These are phyloP conservation scores for Tolypocladium cylindrosporum DNA, from an alignment of 2,329 filamentous ascomycete species.

Conservation along the genomic window DNA sequence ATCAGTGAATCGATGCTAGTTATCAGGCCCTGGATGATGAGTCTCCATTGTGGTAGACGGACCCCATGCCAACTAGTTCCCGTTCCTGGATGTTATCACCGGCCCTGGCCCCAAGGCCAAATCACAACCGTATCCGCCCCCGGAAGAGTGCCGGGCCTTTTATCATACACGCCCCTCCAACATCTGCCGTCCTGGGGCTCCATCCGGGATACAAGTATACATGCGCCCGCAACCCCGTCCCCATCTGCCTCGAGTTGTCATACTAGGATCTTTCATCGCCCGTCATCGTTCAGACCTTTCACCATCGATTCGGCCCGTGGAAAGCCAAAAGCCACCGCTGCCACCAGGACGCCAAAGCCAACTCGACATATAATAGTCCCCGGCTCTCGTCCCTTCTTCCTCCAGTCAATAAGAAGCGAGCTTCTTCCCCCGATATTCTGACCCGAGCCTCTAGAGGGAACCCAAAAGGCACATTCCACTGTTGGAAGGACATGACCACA, in stretches of 20 bases:
- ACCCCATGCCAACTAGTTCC: constrained; percentile 19
- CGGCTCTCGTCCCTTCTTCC: background rate
- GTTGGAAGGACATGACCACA: constrained; percentile 36
- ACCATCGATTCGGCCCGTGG: constrained; percentile 2
- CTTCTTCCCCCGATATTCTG: background rate
- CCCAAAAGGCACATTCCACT: constrained; percentile 3
- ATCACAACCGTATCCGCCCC: constrained; percentile 26
- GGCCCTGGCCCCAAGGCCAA: constrained; percentile 17
- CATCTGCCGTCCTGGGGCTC: constrained; percentile 33
- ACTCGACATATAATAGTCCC: background rate
- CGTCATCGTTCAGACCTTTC: background rate
- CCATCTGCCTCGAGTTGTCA: constrained; percentile 4
- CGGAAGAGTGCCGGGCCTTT: constrained; percentile 38
- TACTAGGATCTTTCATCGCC: constrained; percentile 1
- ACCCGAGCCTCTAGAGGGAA: background rate
- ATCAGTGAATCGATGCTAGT: constrained; percentile 5
- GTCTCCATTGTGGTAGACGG: background rate
- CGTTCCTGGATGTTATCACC: constrained; percentile 28
- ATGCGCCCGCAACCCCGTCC: constrained; percentile 30
- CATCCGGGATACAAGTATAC: constrained; percentile 33
- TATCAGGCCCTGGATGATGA: constrained; percentile 5
- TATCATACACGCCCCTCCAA: constrained; percentile 38
- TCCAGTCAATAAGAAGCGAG: background rate
- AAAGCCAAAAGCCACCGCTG: constrained; percentile 2
- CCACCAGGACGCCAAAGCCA: background rate